Conservation (phyloP, 495 filamentous ascomycete genomes). For the Trichoderma asperelloides region DNA sequence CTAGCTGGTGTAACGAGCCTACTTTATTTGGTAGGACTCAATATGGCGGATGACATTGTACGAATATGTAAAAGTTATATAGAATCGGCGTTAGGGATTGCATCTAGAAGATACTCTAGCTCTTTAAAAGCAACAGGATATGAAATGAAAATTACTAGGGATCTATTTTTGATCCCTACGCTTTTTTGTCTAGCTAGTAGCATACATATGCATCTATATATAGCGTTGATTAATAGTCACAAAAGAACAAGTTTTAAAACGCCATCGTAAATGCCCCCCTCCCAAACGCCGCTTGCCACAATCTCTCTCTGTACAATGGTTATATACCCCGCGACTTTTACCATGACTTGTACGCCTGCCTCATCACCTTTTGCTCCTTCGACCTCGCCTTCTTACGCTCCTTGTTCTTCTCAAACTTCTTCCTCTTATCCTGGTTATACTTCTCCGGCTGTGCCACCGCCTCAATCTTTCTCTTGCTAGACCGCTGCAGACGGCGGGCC, state of each 20-base stretch:
- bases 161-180: neutral
- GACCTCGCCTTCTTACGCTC: conserved; percentile 72
- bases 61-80: neutral
- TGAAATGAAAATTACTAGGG: neutral
- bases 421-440: conserved; percentile 68
- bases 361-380: conserved; percentile 54
- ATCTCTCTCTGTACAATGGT: neutral
- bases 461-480: conserved; percentile 77
- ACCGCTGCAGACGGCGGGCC: conserved; percentile 59
- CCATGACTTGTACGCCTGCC: conserved; percentile 43
- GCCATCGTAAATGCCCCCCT: neutral
- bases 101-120: neutral
- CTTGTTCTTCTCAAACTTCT: conserved; percentile 78
- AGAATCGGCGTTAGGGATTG: neutral
- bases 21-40: neutral
- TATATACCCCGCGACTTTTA: neutral
- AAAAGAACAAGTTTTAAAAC: conserved; percentile 7
- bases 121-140: neutral
- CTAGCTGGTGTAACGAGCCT: too few relatives aligned
- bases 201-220: conserved; percentile 3
- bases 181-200: neutral
- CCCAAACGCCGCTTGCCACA: neutral
- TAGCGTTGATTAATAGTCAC: neutral
- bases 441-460: conserved; percentile 73
- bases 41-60: neutral